Percentiles rank a stretch among this genome's conserved stretches.
phyloP scores from a whole-genome alignment of 2,329 filamentous ascomycete species.

The Pezicula radicicola region DNA sequence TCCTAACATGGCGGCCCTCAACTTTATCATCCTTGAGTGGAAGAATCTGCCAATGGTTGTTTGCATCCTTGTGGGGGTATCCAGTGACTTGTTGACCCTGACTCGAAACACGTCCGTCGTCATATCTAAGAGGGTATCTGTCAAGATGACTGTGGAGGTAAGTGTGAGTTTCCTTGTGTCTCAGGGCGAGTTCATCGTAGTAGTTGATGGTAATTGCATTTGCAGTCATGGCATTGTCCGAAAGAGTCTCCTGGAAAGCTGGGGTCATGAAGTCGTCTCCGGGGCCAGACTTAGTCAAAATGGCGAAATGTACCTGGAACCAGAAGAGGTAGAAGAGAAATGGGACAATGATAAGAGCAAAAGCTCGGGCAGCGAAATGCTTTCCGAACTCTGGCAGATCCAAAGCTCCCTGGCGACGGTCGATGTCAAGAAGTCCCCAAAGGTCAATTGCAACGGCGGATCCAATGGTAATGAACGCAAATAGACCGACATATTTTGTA shows the following conservation, averaged over 20 bases:
- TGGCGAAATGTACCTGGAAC: conserved; percentile 98
- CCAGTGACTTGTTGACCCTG: conserved; percentile 98
- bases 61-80: conserved; percentile 97
- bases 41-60: conserved; percentile 96
- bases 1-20: conserved; percentile 65
- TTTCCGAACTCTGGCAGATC: conserved; percentile 76
- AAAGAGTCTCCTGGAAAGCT: conserved; percentile 95
- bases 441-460: conserved; percentile 91
- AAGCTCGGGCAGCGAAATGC: conserved; percentile 84
- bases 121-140: conserved; percentile 88
- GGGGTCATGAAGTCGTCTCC: conserved; percentile 99
- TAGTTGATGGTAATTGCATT: conserved; percentile 86
- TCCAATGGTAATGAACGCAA: conserved; percentile 96
- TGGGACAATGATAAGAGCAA: conserved; percentile 84
- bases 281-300: conserved; percentile 83
- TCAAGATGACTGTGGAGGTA: conserved; percentile 94
- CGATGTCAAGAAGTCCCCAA: conserved; percentile 91
- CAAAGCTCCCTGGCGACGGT: conserved; percentile 78
- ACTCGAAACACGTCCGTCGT: conserved; percentile 94
- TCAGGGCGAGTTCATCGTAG: conserved; percentile 81
- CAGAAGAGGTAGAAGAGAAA: conserved; percentile 99
- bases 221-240: conserved; percentile 89
- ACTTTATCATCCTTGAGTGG: conserved; percentile 61
- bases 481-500: conserved; percentile 94
- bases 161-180: conserved; percentile 96